Evolutionary conservation across 2,329 filamentous ascomycete genomes (phyloP).

Genomic region (Penicillium nordicum): DNA sequence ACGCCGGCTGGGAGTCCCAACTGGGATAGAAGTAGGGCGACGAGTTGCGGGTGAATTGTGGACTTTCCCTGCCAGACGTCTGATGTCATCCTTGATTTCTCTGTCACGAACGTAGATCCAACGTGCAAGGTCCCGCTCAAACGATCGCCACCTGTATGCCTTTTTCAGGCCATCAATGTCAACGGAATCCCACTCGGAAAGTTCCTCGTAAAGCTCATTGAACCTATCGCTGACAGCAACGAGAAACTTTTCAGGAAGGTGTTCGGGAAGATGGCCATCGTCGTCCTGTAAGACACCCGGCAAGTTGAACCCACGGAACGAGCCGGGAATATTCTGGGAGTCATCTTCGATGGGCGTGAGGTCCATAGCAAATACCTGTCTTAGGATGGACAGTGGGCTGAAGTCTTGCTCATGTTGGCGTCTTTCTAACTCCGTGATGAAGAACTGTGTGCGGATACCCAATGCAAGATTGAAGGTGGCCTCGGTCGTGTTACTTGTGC

Average conservation of each 20-base stretch:
- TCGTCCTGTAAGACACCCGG: conserved; percentile 35
- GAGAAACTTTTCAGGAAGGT: conserved; percentile 36
- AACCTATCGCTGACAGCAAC: conserved; percentile 38
- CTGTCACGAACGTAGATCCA: conserved; percentile 48
- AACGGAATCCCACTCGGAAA: conserved; percentile 36
- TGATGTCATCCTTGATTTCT: conserved; percentile 47
- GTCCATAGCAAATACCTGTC: conserved; percentile 41
- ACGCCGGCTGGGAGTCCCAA: neutral
- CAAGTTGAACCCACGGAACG: conserved; percentile 30
- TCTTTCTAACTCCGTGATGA: conserved; percentile 45
- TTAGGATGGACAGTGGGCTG: conserved; percentile 41
- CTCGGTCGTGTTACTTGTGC: conserved; percentile 40
- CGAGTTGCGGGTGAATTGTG: neutral
- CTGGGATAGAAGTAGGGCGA: neutral
- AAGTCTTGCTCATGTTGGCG: conserved; percentile 32
- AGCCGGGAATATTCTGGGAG: conserved; percentile 2
- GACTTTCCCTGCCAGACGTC: neutral
- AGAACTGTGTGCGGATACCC: conserved; percentile 54
- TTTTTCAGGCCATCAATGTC: conserved; percentile 46
- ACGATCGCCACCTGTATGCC: conserved; percentile 52
- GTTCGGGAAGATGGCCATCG: conserved; percentile 37
- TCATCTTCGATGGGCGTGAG: conserved; percentile 17
- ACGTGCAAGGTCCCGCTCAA: conserved; percentile 39
- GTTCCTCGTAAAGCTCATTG: conserved; percentile 37
- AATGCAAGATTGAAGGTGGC: conserved; percentile 50